Evolutionary conservation across 768 basidiomycete genomes (phyloP).

Genomic region (Lactarius psammicola): DNA sequence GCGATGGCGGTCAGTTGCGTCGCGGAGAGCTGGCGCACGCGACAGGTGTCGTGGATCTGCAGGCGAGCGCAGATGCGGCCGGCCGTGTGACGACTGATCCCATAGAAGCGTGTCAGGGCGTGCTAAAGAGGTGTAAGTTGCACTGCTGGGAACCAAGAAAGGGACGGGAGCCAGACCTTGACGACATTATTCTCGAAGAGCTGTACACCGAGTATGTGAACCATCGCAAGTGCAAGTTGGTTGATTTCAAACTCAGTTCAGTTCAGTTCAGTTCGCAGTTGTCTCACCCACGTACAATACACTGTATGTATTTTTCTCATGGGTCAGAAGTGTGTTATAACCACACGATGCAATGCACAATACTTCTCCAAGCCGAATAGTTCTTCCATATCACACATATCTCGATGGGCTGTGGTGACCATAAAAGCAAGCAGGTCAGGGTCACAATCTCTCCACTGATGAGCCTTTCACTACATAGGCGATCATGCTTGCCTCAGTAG

Average conservation of each 20-base stretch:
- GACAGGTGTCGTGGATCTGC: conserved; percentile 84
- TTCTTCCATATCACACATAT: too few species aligned
- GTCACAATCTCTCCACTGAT: too few species aligned
- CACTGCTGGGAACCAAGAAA: neutral
- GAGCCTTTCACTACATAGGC: too few species aligned
- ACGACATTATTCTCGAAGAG: conserved; percentile 74
- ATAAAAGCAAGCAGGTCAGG: too few species aligned
- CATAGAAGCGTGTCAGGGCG: conserved; percentile 89
- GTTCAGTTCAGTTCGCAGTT: neutral
- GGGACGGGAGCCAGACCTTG: conserved; percentile 51
- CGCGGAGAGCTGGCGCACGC: conserved; percentile 78
- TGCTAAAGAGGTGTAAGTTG: conserved; percentile 47
- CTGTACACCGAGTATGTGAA: conserved; percentile 85
- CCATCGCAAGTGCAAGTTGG: conserved; percentile 45
- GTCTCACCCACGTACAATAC: conserved; percentile 18
- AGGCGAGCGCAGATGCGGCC: conserved; percentile 86
- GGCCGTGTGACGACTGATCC: conserved; percentile 74
- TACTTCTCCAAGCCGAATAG: too few species aligned
- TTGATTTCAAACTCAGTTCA: conserved; percentile 24
- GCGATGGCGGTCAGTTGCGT: conserved; percentile 89
- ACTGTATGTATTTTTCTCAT: too few species aligned
- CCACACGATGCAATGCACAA: too few species aligned
- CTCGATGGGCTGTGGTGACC: too few species aligned
- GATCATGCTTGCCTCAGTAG: too few species aligned
- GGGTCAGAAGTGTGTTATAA: too few species aligned